Conservation (phyloP, 2,329 filamentous ascomycete species). For the Taxawa tesnikishii region DNA sequence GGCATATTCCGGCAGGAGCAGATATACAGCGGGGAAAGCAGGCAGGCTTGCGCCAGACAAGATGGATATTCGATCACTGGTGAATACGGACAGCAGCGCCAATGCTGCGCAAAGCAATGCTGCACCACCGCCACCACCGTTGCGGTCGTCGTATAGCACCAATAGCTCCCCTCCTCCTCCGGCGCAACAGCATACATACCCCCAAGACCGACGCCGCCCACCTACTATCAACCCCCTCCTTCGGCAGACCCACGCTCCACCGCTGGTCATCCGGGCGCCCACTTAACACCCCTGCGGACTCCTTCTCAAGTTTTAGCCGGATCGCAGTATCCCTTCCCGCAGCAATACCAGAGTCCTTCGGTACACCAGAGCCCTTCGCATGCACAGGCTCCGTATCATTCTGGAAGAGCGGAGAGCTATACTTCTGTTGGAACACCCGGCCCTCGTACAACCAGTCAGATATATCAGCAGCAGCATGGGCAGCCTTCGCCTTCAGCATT, state of each 20-base stretch:
- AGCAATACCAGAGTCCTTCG: constrained; percentile 8
- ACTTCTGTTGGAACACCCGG: constrained; percentile 2
- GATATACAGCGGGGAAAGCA: too few relatives aligned
- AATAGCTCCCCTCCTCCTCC: constrained; percentile 7
- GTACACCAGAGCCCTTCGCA: constrained; percentile 16
- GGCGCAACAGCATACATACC: constrained; percentile 7
- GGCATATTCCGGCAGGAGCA: too few relatives aligned
- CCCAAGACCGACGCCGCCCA: constrained; percentile 5
- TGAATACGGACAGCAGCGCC: constrained; percentile 18
- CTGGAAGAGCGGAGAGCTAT: constrained; percentile 1
- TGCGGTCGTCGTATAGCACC: constrained; percentile 5
- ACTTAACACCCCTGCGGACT: constrained; percentile 17
- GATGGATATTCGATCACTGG: constrained; percentile 18
- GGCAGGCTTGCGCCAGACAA: too few relatives aligned
- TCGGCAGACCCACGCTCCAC: constrained; percentile 11
- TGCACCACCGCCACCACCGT: constrained; percentile 9
- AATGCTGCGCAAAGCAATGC: constrained; percentile 11
- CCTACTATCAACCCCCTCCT: constrained; percentile 10
- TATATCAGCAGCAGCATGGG: constrained; percentile 10
- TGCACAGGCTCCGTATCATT: constrained; percentile 4
- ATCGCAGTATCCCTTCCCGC: constrained; percentile 13
- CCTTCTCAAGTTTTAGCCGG: constrained; percentile 10
- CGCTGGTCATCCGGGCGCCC: constrained; percentile 11
- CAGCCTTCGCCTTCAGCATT: constrained; percentile 8
- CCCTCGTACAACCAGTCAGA: constrained; percentile 2